phyloP scores from a whole-genome alignment of 1,284 basidiomycete species.

The Veloporphyrellus conicus region DNA sequence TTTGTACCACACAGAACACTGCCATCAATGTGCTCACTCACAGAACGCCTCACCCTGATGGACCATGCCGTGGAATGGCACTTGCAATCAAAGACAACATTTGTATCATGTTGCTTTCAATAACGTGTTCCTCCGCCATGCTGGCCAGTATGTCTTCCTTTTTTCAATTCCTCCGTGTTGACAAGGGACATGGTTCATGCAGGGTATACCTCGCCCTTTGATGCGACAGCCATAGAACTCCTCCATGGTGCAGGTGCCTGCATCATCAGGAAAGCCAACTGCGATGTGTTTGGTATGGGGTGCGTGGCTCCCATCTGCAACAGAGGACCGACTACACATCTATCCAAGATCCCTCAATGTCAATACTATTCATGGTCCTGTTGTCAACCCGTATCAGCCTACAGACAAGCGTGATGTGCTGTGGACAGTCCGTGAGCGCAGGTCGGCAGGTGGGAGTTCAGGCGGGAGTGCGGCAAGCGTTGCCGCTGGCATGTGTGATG shows the following conservation, averaged over 20 bases:
- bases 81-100: slow-evolving; percentile 88
- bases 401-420: slow-evolving; percentile 18
- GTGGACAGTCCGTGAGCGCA: slow-evolving; percentile 37
- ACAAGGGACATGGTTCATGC: neutral
- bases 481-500: slow-evolving; percentile 71
- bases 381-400: slow-evolving; percentile 66
- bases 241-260: slow-evolving; percentile 65
- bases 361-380: slow-evolving; percentile 69
- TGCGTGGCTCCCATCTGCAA: no score
- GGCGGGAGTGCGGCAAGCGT: slow-evolving; percentile 83
- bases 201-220: slow-evolving; percentile 80
- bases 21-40: slow-evolving; percentile 21
- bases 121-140: slow-evolving; percentile 77
- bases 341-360: slow-evolving; percentile 65
- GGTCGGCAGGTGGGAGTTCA: slow-evolving; percentile 80
- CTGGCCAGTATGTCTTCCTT: slow-evolving; percentile 50
- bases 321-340: neutral
- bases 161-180: neutral
- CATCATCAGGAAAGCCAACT: slow-evolving; percentile 87
- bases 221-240: slow-evolving; percentile 78
- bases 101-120: slow-evolving; percentile 62
- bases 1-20: slow-evolving; percentile 9
- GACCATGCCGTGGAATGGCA: slow-evolving; percentile 38
- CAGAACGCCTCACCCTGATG: neutral
- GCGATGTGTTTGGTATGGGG: slow-evolving; percentile 99